Percentiles rank a stretch among this genome's conserved stretches.
Evolutionary conservation across 257 asterid genomes (phyloP).

Genomic region (Pogostemon cablin): DNA sequence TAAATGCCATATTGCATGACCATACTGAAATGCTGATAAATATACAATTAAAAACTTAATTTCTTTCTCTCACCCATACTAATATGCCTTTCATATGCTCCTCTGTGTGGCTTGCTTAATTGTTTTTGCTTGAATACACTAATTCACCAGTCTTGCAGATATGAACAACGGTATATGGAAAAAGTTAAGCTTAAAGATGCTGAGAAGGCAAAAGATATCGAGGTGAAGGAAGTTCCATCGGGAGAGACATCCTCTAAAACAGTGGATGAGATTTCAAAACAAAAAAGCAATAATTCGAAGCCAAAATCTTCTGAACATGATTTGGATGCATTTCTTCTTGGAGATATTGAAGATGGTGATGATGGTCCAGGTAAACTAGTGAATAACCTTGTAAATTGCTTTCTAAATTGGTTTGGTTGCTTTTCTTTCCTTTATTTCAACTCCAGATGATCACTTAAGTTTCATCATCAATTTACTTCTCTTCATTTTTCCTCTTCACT

Average conservation of each 20-base stretch:
- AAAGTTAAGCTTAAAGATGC: conserved; percentile 54
- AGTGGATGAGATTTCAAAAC: conserved; percentile 41
- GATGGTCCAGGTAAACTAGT: conserved; percentile 76
- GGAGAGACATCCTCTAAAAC: conserved; percentile 52
- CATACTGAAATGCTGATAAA: not conserved
- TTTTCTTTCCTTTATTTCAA: conserved; percentile 15
- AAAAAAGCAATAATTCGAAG: conserved; percentile 48
- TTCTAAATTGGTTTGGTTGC: not conserved
- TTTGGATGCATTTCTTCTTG: conserved; percentile 92
- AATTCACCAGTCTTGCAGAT: conserved; percentile 45
- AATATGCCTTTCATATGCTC: not conserved
- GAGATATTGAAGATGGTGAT: conserved; percentile 82
- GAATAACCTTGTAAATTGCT: not conserved
- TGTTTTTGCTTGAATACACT: conserved; percentile 28
- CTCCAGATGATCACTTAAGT: not conserved
- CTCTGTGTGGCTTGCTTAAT: conserved; percentile 23
- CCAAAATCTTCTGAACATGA: conserved; percentile 78
- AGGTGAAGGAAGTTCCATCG: conserved; percentile 49
- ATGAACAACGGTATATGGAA: conserved; percentile 72
- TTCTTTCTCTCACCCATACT: conserved; percentile 14
- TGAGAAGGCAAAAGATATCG: conserved; percentile 54
- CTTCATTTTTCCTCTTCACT: conserved; percentile 15
- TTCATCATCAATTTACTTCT: conserved; percentile 5
- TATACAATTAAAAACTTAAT: not conserved
- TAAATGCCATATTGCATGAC: not conserved